A percentile compares a stretch with the other conserved stretches of the same genome.
Evolutionary conservation across 2,329 filamentous ascomycete species (phyloP).

Genomic region (Zalaria obscura): DNA sequence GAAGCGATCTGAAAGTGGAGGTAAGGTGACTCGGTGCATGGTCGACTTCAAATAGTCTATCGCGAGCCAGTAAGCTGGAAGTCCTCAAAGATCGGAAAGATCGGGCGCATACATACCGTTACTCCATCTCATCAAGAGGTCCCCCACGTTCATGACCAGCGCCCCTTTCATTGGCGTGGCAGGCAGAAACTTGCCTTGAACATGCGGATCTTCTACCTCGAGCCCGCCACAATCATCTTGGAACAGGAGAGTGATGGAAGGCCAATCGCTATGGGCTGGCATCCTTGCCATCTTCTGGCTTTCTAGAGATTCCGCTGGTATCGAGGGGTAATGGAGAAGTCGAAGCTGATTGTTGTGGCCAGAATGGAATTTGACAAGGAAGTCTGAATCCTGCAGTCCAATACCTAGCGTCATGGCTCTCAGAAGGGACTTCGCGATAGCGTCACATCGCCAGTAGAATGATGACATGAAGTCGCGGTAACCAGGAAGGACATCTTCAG

Average conservation of each 20-base stretch:
- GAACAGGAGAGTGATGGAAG: conserved; percentile 26
- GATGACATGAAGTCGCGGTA: conserved; percentile 21
- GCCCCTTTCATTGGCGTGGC: conserved; percentile 17
- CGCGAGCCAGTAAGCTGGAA: conserved; percentile 1
- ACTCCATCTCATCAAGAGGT: conserved; percentile 25
- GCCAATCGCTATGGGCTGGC: conserved; percentile 26
- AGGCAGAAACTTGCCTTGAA: conserved; percentile 14
- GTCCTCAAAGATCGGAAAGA: background rate
- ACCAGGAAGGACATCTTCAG: conserved; percentile 28
- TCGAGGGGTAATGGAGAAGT: conserved; percentile 24
- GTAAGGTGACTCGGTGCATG: conserved; percentile 24
- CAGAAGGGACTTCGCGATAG: conserved; percentile 15
- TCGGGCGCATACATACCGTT: conserved; percentile 9
- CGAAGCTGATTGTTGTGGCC: conserved; percentile 12
- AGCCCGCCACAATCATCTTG: conserved; percentile 27
- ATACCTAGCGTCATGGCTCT: conserved; percentile 20
- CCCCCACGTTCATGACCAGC: conserved; percentile 25
- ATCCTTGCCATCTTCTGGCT: conserved; percentile 20
- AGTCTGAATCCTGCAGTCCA: conserved; percentile 13
- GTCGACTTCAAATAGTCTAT: conserved; percentile 20
- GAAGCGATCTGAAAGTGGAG: conserved; percentile 11
- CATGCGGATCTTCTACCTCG: conserved; percentile 20
- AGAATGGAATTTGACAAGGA: conserved; percentile 8
- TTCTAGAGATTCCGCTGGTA: conserved; percentile 16
- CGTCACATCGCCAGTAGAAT: conserved; percentile 20